Evolutionary conservation across 208 protist genomes (phyloP).

Genomic region (Trypanosoma platydactyli): DNA sequence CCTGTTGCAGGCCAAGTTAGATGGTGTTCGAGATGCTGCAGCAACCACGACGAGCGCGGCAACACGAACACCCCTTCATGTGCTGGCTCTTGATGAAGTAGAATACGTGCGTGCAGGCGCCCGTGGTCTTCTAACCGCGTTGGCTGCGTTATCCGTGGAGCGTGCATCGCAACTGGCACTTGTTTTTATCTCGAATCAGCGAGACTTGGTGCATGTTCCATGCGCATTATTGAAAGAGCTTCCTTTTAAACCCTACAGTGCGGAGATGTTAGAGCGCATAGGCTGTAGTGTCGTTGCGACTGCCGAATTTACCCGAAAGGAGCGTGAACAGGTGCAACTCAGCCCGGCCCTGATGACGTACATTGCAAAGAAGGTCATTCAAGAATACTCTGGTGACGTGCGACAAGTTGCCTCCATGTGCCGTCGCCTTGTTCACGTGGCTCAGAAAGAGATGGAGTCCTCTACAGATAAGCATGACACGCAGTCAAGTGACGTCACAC

Average conservation of each 20-base stretch:
- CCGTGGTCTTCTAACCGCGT: conserved; percentile 38
- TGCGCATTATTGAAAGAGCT: conserved; percentile 60
- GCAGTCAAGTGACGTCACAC: not conserved
- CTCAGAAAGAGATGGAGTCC: conserved; percentile 24
- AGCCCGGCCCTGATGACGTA: conserved; percentile 58
- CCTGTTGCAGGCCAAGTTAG: not conserved
- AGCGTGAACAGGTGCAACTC: conserved; percentile 30
- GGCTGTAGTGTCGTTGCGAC: conserved; percentile 28
- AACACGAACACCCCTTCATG: conserved; percentile 37
- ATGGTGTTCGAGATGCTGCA: not conserved
- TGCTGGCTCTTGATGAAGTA: conserved; percentile 80
- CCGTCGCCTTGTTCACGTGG: conserved; percentile 53
- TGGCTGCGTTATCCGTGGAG: conserved; percentile 48
- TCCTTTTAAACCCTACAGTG: conserved; percentile 65
- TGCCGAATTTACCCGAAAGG: conserved; percentile 13
- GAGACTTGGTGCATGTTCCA: conserved; percentile 75
- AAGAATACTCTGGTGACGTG: conserved; percentile 71
- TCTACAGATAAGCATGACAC: not conserved
- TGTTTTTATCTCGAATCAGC: conserved; percentile 81
- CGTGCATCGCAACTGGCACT: conserved; percentile 53
- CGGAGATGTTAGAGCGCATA: conserved; percentile 49
- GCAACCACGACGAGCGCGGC: not conserved
- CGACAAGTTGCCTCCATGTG: conserved; percentile 72
- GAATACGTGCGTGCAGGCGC: conserved; percentile 59
- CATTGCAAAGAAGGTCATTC: conserved; percentile 59